Percentiles rank a stretch among this genome's conserved stretches.
Conservation (phyloP, 768 basidiomycete genomes). For the Auriscalpium orientale region DNA sequence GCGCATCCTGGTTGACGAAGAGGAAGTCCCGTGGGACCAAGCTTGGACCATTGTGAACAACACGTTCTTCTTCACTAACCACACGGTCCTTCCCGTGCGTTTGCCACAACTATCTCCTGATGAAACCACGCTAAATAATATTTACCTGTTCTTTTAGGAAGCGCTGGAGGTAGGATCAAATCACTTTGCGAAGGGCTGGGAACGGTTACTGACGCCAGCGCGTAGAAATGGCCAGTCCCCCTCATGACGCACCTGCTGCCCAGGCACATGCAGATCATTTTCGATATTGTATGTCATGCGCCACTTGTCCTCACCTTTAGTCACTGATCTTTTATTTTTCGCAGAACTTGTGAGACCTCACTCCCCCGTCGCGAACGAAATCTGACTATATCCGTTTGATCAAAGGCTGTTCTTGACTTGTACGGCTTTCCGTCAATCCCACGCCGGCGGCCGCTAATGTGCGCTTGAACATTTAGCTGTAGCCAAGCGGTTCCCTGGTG, state of each 20-base stretch:
- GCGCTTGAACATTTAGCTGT: conserved; percentile 44
- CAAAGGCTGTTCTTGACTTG: conserved; percentile 63
- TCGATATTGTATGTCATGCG: conserved; percentile 53
- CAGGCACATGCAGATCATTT: conserved; percentile 89
- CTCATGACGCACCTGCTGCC: conserved; percentile 82
- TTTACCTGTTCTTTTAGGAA: conserved; percentile 58
- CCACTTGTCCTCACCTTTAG: background rate
- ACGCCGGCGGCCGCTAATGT: background rate
- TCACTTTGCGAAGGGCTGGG: background rate
- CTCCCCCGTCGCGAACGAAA: background rate
- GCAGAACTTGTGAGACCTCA: conserved; percentile 42
- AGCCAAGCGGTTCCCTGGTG: conserved; percentile 84
- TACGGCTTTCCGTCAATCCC: conserved; percentile 21
- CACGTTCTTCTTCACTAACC: conserved; percentile 95
- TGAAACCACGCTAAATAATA: too few species aligned
- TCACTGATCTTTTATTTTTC: background rate
- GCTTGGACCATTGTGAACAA: conserved; percentile 89
- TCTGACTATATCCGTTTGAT: background rate
- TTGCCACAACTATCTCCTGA: background rate
- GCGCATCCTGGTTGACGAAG: conserved; percentile 88
- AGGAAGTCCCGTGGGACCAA: conserved; percentile 71
- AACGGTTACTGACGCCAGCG: background rate
- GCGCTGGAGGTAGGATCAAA: conserved; percentile 43
- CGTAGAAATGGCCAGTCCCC: conserved; percentile 85
- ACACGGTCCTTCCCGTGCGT: conserved; percentile 82